Evolutionary conservation across 495 filamentous ascomycete species (phyloP).

Genomic region (Aspergillus diversus): DNA sequence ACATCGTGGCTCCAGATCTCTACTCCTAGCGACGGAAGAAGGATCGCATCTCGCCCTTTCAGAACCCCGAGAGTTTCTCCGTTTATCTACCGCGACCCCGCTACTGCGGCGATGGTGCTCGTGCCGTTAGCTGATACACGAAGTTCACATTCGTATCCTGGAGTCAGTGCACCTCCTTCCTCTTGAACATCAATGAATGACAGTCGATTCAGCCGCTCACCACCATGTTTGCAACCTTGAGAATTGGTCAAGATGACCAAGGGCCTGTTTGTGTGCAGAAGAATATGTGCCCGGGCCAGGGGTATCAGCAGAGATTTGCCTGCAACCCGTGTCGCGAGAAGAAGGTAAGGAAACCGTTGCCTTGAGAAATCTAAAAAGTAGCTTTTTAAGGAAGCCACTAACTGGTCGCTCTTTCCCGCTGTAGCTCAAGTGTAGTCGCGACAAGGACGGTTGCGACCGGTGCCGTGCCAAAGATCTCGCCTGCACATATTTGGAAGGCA

Average conservation of each 20-base stretch:
- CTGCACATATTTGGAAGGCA: background rate
- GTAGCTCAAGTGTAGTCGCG: background rate
- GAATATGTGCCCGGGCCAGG: background rate
- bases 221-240: background rate
- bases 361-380: too few species aligned
- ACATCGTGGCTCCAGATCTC: background rate
- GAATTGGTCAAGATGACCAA: slow-evolving; percentile 1
- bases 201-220: too few species aligned
- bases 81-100: background rate
- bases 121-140: background rate
- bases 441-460: slow-evolving; percentile 3
- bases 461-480: background rate
- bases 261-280: background rate
- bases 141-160: background rate
- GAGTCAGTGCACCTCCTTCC: background rate
- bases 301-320: background rate
- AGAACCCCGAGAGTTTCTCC: background rate
- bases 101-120: background rate
- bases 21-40: background rate
- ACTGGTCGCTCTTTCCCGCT: background rate
- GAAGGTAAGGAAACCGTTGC: background rate
- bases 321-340: slow-evolving; percentile 2
- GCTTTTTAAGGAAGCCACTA: background rate
- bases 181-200: background rate
- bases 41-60: background rate